Evolutionary conservation across 441 rosid genomes (phyloP).

Genomic region (Brassica hybrid): DNA sequence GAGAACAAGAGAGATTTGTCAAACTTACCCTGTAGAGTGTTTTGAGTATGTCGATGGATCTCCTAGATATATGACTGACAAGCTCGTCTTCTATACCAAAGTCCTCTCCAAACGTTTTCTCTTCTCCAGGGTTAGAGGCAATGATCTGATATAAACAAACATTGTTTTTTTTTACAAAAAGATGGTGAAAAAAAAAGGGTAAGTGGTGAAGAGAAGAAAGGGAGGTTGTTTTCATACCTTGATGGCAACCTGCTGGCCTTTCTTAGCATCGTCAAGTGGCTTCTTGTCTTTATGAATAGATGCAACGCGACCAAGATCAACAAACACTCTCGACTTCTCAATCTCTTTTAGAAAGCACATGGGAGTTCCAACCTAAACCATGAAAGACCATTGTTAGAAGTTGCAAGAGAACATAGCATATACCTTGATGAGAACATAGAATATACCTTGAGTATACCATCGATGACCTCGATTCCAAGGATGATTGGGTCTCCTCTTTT

Average conservation of each 20-base stretch:
- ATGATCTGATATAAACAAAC: conserved; percentile 16
- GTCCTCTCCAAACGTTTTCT: conserved; percentile 85
- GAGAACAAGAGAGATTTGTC: background rate
- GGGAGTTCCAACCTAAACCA: conserved; percentile 77
- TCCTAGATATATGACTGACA: conserved; percentile 75
- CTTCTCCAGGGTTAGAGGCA: conserved; percentile 74
- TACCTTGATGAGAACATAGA: conserved; percentile 1
- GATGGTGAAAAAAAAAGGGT: background rate
- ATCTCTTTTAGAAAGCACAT: conserved; percentile 63
- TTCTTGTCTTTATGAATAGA: conserved; percentile 71
- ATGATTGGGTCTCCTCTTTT: conserved; percentile 83
- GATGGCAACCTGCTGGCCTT: conserved; percentile 75
- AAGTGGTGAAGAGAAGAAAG: background rate
- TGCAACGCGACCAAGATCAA: conserved; percentile 79
- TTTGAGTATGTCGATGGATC: conserved; percentile 70
- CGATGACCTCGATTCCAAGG: conserved; percentile 74
- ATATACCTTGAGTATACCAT: conserved; percentile 72
- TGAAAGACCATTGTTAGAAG: conserved; percentile 9
- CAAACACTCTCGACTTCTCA: conserved; percentile 46
- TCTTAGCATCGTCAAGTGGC: conserved; percentile 75
- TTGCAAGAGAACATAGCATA: background rate
- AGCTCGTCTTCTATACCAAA: conserved; percentile 75
- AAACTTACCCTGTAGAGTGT: conserved; percentile 73
- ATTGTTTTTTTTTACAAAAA: background rate
- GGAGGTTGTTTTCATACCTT: conserved; percentile 53